Conservation (phyloP, 2,329 filamentous ascomycete genomes). For the Ophiosphaerella herpotricha region DNA sequence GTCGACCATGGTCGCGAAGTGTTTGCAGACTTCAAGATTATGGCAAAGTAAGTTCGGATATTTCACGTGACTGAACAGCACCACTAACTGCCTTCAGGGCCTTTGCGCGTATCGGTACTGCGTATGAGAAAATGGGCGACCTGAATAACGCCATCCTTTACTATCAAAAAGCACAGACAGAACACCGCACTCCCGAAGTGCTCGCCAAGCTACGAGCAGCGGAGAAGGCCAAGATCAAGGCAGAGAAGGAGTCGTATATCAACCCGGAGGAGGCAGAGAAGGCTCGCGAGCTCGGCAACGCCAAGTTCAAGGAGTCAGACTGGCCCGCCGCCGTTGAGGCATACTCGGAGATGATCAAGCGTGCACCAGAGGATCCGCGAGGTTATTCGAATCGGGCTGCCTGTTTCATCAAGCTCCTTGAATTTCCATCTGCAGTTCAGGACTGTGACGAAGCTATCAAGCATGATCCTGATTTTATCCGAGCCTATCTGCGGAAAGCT, state of each 20-base stretch:
- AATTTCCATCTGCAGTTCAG: conserved; percentile 89
- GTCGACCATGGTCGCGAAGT: conserved; percentile 87
- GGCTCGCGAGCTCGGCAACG: conserved; percentile 90
- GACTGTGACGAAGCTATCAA: conserved; percentile 93
- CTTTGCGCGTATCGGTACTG: conserved; percentile 92
- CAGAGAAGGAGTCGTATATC: conserved; percentile 78
- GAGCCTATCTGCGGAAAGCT: conserved; percentile 94
- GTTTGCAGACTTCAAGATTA: conserved; percentile 95
- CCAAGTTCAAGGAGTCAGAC: conserved; percentile 95
- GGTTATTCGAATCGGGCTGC: conserved; percentile 98
- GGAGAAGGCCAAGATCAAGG: conserved; percentile 81
- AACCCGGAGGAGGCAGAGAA: conserved; percentile 92
- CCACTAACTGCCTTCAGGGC: conserved; percentile 54
- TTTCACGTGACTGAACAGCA: conserved; percentile 9
- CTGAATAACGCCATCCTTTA: conserved; percentile 78
- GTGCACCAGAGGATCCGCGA: conserved; percentile 86
- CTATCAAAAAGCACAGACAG: conserved; percentile 92
- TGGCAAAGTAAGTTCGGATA: conserved; percentile 73
- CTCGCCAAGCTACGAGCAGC: conserved; percentile 88
- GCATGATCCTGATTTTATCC: conserved; percentile 88
- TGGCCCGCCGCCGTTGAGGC: conserved; percentile 94
- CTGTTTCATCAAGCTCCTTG: conserved; percentile 94
- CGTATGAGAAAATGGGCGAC: conserved; percentile 89
- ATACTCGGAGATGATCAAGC: conserved; percentile 96
- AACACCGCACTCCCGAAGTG: conserved; percentile 94